phyloP scores from a whole-genome alignment of 192 early-diverging fungal species.

The Gaertneriomyces sp. region DNA sequence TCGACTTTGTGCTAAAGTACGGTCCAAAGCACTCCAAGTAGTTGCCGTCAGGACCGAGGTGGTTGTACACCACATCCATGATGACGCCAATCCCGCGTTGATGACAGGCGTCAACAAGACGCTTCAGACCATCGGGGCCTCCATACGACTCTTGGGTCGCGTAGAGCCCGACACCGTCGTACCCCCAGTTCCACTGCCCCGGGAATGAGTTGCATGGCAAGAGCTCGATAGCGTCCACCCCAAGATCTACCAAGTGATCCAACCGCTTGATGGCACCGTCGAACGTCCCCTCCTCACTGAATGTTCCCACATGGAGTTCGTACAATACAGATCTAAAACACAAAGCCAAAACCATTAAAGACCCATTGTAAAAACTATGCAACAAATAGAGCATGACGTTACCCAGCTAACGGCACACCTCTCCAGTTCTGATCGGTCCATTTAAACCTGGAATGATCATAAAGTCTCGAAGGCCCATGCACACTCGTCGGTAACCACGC shows the following conservation, averaged over 20 bases:
- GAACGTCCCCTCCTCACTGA: slow-evolving; percentile 29
- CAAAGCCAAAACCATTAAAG: background rate
- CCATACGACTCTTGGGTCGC: slow-evolving; percentile 35
- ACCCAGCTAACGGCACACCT: slow-evolving; percentile 31
- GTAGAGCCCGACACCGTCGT: slow-evolving; percentile 31
- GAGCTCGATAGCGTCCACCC: slow-evolving; percentile 29
- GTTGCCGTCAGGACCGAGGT: slow-evolving; percentile 31
- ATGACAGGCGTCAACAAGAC: slow-evolving; percentile 82
- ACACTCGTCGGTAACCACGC: slow-evolving; percentile 24
- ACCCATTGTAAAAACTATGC: background rate
- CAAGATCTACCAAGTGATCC: slow-evolving; percentile 22
- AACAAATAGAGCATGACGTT: background rate
- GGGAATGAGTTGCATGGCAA: slow-evolving; percentile 34
- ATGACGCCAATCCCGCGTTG: slow-evolving; percentile 72
- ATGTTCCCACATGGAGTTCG: slow-evolving; percentile 31
- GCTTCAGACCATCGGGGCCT: slow-evolving; percentile 77
- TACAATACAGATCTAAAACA: slow-evolving; percentile 23
- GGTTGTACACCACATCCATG: slow-evolving; percentile 79
- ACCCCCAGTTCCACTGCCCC: slow-evolving; percentile 35
- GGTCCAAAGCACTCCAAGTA: slow-evolving; percentile 35
- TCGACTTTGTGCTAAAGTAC: slow-evolving; percentile 34
- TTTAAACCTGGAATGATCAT: slow-evolving; percentile 18
- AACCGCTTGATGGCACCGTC: slow-evolving; percentile 27
- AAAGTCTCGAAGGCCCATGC: slow-evolving; percentile 23
- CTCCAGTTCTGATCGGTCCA: slow-evolving; percentile 30